Evolutionary conservation across 306 rosid genomes (phyloP).

Genomic region (Dalbergia oliveri): DNA sequence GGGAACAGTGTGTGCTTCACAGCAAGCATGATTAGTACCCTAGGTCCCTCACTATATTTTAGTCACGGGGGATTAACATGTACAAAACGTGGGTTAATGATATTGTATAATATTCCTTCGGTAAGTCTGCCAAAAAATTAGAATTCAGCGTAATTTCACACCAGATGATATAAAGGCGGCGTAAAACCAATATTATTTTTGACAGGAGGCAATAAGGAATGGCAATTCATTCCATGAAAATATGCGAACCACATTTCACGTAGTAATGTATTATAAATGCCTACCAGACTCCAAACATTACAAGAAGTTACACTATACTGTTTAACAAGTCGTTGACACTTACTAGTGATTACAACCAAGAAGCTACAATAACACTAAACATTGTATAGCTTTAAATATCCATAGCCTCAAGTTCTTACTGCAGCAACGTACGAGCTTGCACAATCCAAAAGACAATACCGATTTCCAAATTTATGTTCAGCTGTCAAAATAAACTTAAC

Average conservation of each 20-base stretch:
- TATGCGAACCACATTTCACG: too few relatives aligned
- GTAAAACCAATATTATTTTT: too few relatives aligned
- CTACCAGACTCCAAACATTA: not conserved
- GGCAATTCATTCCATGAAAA: not conserved
- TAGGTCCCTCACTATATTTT: not conserved
- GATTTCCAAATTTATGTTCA: not conserved
- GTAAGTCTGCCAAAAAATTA: not conserved
- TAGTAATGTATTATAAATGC: too few relatives aligned
- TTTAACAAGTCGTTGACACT: not conserved
- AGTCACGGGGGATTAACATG: conserved; percentile 4
- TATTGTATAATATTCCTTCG: conserved; percentile 40
- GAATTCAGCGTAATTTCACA: too few relatives aligned
- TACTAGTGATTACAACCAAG: not conserved
- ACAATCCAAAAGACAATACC: not conserved
- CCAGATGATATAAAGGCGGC: too few relatives aligned
- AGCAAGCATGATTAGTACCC: not conserved
- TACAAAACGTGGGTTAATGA: conserved; percentile 24
- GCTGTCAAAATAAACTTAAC: not conserved
- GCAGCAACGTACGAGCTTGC: not conserved
- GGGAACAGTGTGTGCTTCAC: too few relatives aligned
- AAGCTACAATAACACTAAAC: not conserved
- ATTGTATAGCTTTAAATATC: not conserved
- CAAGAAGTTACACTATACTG: not conserved
- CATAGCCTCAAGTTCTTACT: not conserved
- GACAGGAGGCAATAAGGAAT: too few relatives aligned